phyloP scores from a whole-genome alignment of 2,329 filamentous ascomycete species.

The Verticillium isaacii region DNA sequence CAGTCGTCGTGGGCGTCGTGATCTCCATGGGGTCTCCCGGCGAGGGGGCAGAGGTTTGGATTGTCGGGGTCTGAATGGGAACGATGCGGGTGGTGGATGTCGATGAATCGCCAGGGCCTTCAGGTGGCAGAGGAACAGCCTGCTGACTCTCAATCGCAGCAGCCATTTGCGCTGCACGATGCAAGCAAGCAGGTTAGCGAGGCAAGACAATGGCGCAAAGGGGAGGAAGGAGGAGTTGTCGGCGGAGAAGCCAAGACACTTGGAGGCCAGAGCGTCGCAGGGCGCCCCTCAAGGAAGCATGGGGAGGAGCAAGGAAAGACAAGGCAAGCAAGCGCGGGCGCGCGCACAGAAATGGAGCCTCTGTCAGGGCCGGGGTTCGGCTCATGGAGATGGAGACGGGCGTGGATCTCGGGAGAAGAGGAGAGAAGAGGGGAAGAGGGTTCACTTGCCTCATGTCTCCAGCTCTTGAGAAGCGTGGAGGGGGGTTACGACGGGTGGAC shows the following conservation, averaged over 20 bases:
- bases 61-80: slow-evolving; percentile 40
- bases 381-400: background rate
- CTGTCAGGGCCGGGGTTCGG: background rate
- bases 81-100: slow-evolving; percentile 50
- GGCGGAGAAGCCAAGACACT: background rate
- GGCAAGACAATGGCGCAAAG: slow-evolving; percentile 1
- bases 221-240: background rate
- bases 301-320: background rate
- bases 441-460: background rate
- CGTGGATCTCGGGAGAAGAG: background rate
- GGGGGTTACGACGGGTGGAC: background rate
- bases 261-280: background rate
- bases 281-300: background rate
- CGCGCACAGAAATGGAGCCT: background rate
- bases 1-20: slow-evolving; percentile 46
- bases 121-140: slow-evolving; percentile 31
- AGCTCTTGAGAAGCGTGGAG: background rate
- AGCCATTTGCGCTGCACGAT: slow-evolving; percentile 43
- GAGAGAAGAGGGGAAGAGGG: background rate
- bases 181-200: slow-evolving; percentile 13
- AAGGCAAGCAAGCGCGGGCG: background rate
- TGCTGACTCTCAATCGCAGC: slow-evolving; percentile 46
- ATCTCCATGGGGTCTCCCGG: slow-evolving; percentile 59
- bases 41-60: slow-evolving; percentile 54
- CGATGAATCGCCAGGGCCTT: slow-evolving; percentile 39